Base-by-base conservation (phyloP, 176 grass and related monocot genomes). In the Melocanna baccifera region DNA sequence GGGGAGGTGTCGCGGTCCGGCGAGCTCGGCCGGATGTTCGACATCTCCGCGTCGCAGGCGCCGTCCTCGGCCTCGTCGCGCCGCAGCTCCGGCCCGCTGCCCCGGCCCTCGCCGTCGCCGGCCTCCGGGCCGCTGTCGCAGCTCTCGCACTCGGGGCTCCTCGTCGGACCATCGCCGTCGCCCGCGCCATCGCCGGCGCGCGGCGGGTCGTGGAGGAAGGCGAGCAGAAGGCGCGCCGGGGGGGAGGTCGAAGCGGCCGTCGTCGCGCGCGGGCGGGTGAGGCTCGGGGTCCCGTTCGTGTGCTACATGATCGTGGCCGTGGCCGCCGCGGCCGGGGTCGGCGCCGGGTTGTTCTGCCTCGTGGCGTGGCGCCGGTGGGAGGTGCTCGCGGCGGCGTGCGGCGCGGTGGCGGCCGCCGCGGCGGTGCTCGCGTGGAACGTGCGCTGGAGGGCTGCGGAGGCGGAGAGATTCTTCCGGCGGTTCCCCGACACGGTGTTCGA, bases 21-120 rank as follows among this genome's bases (percentile, higher is more conserved):
- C 2, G 96, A 98, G 68, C 85, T 95, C 5, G 96, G 89, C 19
- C 91, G 93, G 64, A 98, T 98, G 96, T 98, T 98, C 72, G 92
- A 97, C 69, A 88, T 97, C 85, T 16, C 79, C 42, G 59, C 58
- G 36, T 51, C 80, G 45, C 75, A 77, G 80, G 80, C 69, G 55
- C 16, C 79, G 45, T 79, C 88, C 2, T 80, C 73, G 50, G 41
- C 77, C 45, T 90, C 86, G 53, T 88, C 94, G 52, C 83, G 42
- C 85, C 90, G 9, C n/a, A 73, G 86, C 43, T 78, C 76, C 5
- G 90, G 90, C n/a, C 87, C 78, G 51, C 58, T 91, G 39, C 81
- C 72, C 2, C 65, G 88, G 25, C 83, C 71, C 9, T 77, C 79
- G 8, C 87, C 85, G 1, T 86, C 74, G 40, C 80, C 59, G 52